A percentile compares a stretch with the other conserved stretches of the same genome.
Conservation (phyloP, 495 filamentous ascomycete genomes). For the Talaromyces liani region DNA sequence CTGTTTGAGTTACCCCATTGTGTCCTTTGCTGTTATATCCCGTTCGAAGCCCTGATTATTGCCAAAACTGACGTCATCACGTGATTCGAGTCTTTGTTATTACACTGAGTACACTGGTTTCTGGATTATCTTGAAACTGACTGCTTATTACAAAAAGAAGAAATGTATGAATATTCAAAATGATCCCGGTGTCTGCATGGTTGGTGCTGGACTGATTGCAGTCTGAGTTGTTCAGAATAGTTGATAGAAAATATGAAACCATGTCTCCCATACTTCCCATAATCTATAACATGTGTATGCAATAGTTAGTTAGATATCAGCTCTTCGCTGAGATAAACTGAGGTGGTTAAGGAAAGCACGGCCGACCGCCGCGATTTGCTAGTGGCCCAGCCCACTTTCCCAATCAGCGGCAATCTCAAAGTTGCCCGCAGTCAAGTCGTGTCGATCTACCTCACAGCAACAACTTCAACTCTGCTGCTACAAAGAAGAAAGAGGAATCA, state of each 20-base stretch:
- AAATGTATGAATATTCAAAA: neutral
- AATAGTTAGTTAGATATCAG: too few relatives aligned
- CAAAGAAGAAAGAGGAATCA: neutral
- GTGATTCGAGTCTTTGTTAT: neutral
- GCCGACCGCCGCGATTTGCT: neutral
- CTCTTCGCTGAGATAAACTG: neutral
- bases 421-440: neutral
- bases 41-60: neutral
- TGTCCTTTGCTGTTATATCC: neutral
- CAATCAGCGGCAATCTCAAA: neutral
- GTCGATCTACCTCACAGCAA: neutral
- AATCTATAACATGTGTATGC: too few relatives aligned
- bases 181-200: neutral
- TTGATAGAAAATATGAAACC: neutral
- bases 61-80: neutral
- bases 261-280: too few relatives aligned
- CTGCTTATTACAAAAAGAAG: neutral
- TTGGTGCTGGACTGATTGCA: neutral
- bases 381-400: conserved; percentile 2
- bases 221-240: neutral
- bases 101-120: neutral
- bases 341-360: neutral
- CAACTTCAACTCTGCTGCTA: neutral
- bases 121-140: neutral
- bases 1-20: neutral